These are phyloP conservation scores for Uromyces viciae-fabae DNA, from an alignment of 1,284 basidiomycete genomes.

Conservation along the genomic window DNA sequence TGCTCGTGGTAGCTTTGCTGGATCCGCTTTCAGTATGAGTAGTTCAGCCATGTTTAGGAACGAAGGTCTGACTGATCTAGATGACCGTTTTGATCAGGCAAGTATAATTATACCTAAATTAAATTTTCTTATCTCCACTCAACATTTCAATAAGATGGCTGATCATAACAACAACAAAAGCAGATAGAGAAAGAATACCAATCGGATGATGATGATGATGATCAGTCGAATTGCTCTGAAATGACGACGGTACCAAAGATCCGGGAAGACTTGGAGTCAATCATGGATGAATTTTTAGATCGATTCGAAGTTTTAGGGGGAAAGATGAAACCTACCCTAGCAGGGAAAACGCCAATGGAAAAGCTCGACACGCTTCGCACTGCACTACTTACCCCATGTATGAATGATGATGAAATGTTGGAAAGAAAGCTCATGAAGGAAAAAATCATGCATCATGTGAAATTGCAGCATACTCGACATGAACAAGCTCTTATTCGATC, in stretches of 20 bases:
- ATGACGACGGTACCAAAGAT: not conserved
- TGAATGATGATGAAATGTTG: not conserved
- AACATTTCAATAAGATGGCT: not conserved
- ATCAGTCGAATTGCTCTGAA: conserved; percentile 45
- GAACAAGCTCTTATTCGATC: conserved; percentile 46
- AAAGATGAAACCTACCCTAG: conserved; percentile 25
- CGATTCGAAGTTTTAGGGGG: conserved; percentile 36
- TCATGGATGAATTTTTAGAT: conserved; percentile 33
- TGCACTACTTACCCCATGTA: not conserved
- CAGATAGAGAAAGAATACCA: conserved; percentile 65
- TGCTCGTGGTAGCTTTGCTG: conserved; percentile 66
- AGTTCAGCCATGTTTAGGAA: conserved; percentile 94
- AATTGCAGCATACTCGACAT: conserved; percentile 48
- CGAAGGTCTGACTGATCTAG: conserved; percentile 77
- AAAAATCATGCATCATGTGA: conserved; percentile 47
- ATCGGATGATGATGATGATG: conserved; percentile 61
- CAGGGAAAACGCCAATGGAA: conserved; percentile 4
- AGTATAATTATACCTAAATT: no score
- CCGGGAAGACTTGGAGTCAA: conserved; percentile 23
- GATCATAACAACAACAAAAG: no score
- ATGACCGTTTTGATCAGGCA: conserved; percentile 92
- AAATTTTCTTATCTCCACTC: conserved; percentile 49
- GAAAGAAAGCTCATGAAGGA: conserved; percentile 23
- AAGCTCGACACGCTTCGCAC: conserved; percentile 22
- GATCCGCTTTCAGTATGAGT: conserved; percentile 89